These are phyloP conservation scores for Clavispora asparagi DNA, from an alignment of 805 yeast species.

Conservation along the genomic window DNA sequence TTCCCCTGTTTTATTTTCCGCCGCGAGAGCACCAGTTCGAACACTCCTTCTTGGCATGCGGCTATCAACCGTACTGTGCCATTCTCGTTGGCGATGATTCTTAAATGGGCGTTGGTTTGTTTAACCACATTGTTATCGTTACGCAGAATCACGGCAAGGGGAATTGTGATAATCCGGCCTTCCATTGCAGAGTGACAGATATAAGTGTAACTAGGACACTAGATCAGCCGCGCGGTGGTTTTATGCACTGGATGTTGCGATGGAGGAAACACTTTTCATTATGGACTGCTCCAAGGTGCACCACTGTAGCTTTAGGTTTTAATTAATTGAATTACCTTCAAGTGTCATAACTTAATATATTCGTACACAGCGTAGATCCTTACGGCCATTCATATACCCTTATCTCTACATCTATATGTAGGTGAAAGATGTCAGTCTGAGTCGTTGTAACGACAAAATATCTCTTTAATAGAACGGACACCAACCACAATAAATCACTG, in stretches of 20 bases:
- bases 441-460: too few species aligned
- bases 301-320: too few species aligned
- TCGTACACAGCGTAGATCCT: too few species aligned
- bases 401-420: too few species aligned
- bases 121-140: slow-evolving; percentile 4
- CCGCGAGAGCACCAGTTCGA: slow-evolving; percentile 3
- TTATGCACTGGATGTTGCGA: neutral
- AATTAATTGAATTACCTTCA: too few species aligned
- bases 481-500: slow-evolving; percentile 81
- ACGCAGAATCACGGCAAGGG: slow-evolving; percentile 4
- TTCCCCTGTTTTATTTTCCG: slow-evolving; percentile 6
- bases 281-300: too few species aligned
- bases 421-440: too few species aligned
- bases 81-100: neutral
- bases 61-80: slow-evolving; percentile 2
- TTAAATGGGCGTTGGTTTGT: slow-evolving; percentile 7
- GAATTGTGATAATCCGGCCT: slow-evolving; percentile 5
- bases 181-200: neutral
- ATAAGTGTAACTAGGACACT: neutral
- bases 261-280: too few species aligned
- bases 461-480: slow-evolving; percentile 55
- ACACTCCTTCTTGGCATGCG: slow-evolving; percentile 17
- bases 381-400: too few species aligned
- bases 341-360: too few species aligned
- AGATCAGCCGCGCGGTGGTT: neutral